Base-by-base conservation (phyloP, 2,329 filamentous ascomycete species). In the Alternaria triticina region DNA sequence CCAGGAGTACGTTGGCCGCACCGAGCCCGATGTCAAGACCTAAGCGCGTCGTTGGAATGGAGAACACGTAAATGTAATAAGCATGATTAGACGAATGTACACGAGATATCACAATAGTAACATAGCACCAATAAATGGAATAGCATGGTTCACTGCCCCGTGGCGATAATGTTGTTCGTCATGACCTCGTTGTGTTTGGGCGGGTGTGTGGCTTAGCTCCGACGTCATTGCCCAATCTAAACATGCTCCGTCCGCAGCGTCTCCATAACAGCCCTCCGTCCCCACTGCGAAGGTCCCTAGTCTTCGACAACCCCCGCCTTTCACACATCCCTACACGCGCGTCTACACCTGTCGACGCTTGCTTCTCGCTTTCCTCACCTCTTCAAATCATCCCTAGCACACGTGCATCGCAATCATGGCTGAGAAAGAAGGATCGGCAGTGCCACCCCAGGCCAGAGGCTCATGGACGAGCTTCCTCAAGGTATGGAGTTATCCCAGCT, bases 11-110 rank as follows among this genome's bases (percentile, higher is more conserved):
- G 89, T 98, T 74, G 94, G 94, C 78, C 90, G 94, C 65, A 93
- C 93, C 74, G 91, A 97, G 85, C 96, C 96, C 36, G 93, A 97
- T 83, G 96, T 99, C 76, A 97, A 94, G 90, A 99, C 95, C 64
- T 98, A 90, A 83, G 66, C 54, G 43, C 33, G 45, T 25, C 56
- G 51, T 54, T 33, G 51, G 36, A 49, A 49, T 28, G 51, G 57
- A 3, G 40, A 23, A n/a, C 27, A 10, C 17, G 25, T 22, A 20
- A 10, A 40, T 13, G 52, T 63, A 57, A 59, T 64, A 36, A 54
- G 61, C 17, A 66, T 28, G 52, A 56, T 28, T 47, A 49, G 22
- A 59, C 43, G 40, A 62, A 10, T 43, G 27, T 13, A 25, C 40
- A 56, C 40, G 62, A 54, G 17, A 40, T 40, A 50, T 11, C 27